Percentiles rank a stretch among this genome's conserved stretches.
Conservation (phyloP, 2,329 filamentous ascomycete genomes). For the Exophiala lecanii-corni region DNA sequence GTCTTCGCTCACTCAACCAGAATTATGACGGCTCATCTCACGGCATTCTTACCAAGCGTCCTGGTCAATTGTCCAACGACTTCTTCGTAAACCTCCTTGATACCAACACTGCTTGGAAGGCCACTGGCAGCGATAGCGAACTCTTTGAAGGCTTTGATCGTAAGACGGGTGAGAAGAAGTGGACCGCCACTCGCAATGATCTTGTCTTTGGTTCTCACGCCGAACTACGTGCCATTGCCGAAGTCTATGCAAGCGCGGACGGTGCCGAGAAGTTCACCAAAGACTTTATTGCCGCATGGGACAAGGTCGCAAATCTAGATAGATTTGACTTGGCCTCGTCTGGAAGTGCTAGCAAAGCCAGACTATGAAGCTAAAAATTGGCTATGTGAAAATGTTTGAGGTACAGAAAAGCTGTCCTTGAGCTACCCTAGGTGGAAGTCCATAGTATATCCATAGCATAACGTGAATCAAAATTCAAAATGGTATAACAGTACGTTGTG, state of each 20-base stretch:
- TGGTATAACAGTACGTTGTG: too few species aligned
- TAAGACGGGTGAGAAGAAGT: slow-evolving; percentile 62
- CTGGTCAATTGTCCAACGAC: slow-evolving; percentile 69
- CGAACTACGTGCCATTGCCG: slow-evolving; percentile 65
- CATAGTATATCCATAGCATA: too few species aligned
- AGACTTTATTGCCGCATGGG: slow-evolving; percentile 68
- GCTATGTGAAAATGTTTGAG: too few species aligned
- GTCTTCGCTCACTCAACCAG: slow-evolving; percentile 63
- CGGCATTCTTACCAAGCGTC: slow-evolving; percentile 64
- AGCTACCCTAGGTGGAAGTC: too few species aligned
- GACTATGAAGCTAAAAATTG: too few species aligned
- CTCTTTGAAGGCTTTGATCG: slow-evolving; percentile 61
- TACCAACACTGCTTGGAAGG: slow-evolving; percentile 60
- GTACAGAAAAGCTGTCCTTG: too few species aligned
- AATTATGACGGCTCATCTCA: slow-evolving; percentile 66
- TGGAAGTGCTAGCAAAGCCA: slow-evolving; percentile 6
- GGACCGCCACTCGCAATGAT: slow-evolving; percentile 64
- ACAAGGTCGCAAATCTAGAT: slow-evolving; percentile 70
- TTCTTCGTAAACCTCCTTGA: slow-evolving; percentile 79
- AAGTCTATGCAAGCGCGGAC: slow-evolving; percentile 63
- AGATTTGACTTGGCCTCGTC: slow-evolving; percentile 55
- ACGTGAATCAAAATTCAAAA: too few species aligned
- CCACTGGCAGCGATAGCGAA: slow-evolving; percentile 48
- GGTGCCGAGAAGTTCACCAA: slow-evolving; percentile 60
- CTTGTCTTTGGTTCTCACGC: slow-evolving; percentile 70